A percentile compares a stretch with the other conserved stretches of the same genome.
Evolutionary conservation across 2,329 filamentous ascomycete species (phyloP).

Genomic region (Colletotrichum horii): DNA sequence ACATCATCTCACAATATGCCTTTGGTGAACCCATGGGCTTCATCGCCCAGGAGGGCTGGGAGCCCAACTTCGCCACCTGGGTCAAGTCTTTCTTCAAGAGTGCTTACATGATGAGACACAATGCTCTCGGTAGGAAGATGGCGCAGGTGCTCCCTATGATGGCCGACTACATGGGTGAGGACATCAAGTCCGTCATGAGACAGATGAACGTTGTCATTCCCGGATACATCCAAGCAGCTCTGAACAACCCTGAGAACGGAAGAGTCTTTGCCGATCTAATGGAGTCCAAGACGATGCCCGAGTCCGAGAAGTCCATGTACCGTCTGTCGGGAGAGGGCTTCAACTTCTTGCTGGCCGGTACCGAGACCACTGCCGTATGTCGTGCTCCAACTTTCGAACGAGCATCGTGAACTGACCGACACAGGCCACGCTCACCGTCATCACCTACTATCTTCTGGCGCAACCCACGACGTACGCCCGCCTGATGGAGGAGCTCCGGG

Average conservation of each 20-base stretch:
- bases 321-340: conserved; percentile 16
- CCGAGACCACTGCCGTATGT: conserved; percentile 49
- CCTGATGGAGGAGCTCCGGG: conserved; percentile 30
- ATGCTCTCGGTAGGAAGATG: conserved; percentile 29
- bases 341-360: conserved; percentile 56
- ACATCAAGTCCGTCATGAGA: conserved; percentile 28
- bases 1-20: conserved; percentile 41
- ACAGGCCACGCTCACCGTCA: conserved; percentile 29
- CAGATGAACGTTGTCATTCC: conserved; percentile 30
- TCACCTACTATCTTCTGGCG: conserved; percentile 32
- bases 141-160: conserved; percentile 27
- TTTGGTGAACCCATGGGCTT: conserved; percentile 40
- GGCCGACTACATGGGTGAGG: conserved; percentile 27
- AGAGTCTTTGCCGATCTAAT: conserved; percentile 32
- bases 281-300: conserved; percentile 23
- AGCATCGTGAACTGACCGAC: not conserved
- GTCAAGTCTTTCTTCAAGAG: conserved; percentile 34
- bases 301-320: conserved; percentile 17
- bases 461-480: conserved; percentile 25
- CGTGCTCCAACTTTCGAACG: not conserved
- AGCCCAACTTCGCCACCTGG: conserved; percentile 39
- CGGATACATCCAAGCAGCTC: conserved; percentile 26
- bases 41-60: conserved; percentile 33
- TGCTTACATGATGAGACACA: conserved; percentile 37
- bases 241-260: conserved; percentile 26